Percentiles rank a stretch among this genome's conserved stretches.
These are phyloP conservation scores for Thuidium tamariscinum DNA, from an alignment of 225 moss, liverwort and hornwort genomes.

Conservation along the genomic window DNA sequence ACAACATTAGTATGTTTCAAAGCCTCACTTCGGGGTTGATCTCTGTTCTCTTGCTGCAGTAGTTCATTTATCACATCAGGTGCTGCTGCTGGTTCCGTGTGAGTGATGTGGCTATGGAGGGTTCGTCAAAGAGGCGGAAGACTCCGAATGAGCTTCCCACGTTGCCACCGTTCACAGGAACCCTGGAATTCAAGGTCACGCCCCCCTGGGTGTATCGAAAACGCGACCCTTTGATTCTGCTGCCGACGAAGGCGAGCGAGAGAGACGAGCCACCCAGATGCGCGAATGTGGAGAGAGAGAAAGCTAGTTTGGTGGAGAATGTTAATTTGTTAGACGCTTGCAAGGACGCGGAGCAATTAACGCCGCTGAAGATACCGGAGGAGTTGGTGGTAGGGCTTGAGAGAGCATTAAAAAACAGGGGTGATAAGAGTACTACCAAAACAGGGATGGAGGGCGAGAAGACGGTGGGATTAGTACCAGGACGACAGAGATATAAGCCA, in stretches of 20 bases:
- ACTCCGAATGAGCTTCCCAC: conserved; percentile 1
- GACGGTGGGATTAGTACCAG: neutral
- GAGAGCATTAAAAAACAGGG: neutral
- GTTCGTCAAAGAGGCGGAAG: conserved; percentile 2
- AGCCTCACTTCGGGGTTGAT: neutral
- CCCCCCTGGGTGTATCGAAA: neutral
- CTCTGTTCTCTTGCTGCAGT: neutral
- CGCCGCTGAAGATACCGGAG: neutral
- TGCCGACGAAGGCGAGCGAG: neutral
- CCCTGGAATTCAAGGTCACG: neutral
- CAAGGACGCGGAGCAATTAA: neutral
- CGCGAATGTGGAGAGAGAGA: neutral
- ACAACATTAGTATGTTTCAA: neutral
- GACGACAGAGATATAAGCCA: conserved; percentile 12
- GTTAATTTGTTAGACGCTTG: neutral
- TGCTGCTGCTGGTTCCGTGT: neutral
- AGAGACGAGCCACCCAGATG: neutral
- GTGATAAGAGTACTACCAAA: neutral
- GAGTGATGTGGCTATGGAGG: conserved; percentile 12
- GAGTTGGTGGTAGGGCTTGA: neutral
- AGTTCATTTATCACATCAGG: too few relatives aligned
- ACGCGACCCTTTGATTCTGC: conserved; percentile 2
- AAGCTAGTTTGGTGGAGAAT: neutral
- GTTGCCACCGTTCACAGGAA: conserved; percentile 20
- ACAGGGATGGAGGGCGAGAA: conserved; percentile 7